Evolutionary conservation across 129 eudicot species (phyloP), one percentile per base, ranked within the genome.

Genomic region (Flaveria sonorensis): DNA sequence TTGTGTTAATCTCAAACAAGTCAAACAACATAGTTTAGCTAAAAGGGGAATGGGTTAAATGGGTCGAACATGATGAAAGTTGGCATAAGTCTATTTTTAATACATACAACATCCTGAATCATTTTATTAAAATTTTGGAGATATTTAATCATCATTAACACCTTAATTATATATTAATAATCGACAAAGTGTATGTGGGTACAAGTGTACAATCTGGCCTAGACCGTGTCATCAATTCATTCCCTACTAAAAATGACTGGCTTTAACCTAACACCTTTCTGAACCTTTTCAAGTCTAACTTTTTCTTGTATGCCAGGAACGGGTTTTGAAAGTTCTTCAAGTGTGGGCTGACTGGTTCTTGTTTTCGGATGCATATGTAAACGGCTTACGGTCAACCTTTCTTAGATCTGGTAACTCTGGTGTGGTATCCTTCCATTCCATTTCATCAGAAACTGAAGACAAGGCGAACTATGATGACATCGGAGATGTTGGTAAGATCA

Each of bases 261-360:
- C 1, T 45, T 11, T 45, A 45, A 45, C 50, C 50, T 10, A 11
- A 45, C 13, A 45, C 19, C 40, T n/a, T 61, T 26, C 13, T 28
- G 16, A 63, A 6, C 23, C 19, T 3, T 32, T 16, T 51, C 30
- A 39, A 69, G 51, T 72, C 74, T 76, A 72, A 61, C 51, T 16
- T 14, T 20, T 6, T 26, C 15, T 52, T 59, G 50, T 81, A 36
- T 74, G 70, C 11, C 88, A 94, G 98, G 98, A 94, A 87, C 91
- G 97, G 23, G 96, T 94, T 53, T 47, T 89, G 68, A 94, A 94
- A 85, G 98, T 94, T 52, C 97, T 94, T 79, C 97, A 94, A 87
- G 98, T 91, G 40, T 94, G 98, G 98, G 91, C 98, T 4, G 98
- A 94, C 80, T 94, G 98, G 98, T 94, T 94, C 85, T 88, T 94